phyloP scores from a whole-genome alignment of 1,284 basidiomycete genomes.

The Sporisorium iseilematis-ciliati region DNA sequence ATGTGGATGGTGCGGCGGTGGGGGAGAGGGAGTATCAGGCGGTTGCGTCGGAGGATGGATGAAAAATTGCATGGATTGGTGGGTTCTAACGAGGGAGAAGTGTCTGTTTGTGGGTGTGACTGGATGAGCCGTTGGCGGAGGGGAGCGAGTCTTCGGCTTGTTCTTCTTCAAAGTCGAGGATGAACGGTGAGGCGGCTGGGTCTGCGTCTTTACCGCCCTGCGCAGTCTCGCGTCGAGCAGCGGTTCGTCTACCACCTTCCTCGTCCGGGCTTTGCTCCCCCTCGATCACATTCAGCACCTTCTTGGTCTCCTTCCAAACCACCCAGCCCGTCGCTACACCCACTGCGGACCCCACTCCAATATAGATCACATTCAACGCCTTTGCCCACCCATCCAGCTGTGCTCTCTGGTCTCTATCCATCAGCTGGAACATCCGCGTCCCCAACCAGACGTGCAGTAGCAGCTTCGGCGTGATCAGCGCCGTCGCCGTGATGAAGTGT shows the following conservation, averaged over 20 bases:
- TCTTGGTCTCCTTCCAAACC: slow-evolving; percentile 42
- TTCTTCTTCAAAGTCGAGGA: slow-evolving; percentile 29
- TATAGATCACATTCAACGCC: slow-evolving; percentile 48
- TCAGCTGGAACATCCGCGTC: slow-evolving; percentile 57
- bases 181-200: slow-evolving; percentile 17
- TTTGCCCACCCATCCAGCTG: slow-evolving; percentile 45
- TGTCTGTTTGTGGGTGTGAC: slow-evolving; percentile 2
- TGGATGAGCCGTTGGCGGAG: neutral
- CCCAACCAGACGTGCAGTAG: slow-evolving; percentile 66
- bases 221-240: slow-evolving; percentile 7
- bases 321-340: slow-evolving; percentile 45
- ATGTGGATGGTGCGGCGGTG: slow-evolving; percentile 19
- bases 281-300: slow-evolving; percentile 32
- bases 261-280: slow-evolving; percentile 9
- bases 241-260: neutral
- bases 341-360: slow-evolving; percentile 34
- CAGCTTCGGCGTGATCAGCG: slow-evolving; percentile 63
- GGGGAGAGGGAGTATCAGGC: slow-evolving; percentile 21
- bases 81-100: slow-evolving; percentile 22
- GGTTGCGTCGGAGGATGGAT: slow-evolving; percentile 19
- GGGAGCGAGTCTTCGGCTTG: slow-evolving; percentile 2
- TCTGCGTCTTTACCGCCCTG: neutral
- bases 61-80: neutral
- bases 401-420: slow-evolving; percentile 51
- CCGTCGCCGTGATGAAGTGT: slow-evolving; percentile 59